A percentile compares a stretch with the other conserved stretches of the same genome.
phyloP scores from a whole-genome alignment of 176 grass and related monocot species.

The Rhynchospora tenuis region DNA sequence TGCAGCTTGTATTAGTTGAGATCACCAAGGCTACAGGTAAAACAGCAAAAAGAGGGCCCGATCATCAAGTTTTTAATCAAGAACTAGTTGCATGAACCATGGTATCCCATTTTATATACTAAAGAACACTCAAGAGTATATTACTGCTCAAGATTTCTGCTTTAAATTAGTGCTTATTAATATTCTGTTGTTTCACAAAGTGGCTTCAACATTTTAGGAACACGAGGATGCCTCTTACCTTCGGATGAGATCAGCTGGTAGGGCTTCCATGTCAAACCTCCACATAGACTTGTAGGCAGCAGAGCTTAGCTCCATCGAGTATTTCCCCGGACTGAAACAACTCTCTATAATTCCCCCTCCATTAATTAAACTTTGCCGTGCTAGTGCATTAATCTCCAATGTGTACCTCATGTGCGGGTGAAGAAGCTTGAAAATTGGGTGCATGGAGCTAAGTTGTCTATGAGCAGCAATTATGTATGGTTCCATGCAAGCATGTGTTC shows the following conservation, averaged over 20 bases:
- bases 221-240: slow-evolving; percentile 6
- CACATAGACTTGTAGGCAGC: slow-evolving; percentile 53
- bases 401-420: slow-evolving; percentile 93
- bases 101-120: background rate
- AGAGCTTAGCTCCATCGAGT: slow-evolving; percentile 59
- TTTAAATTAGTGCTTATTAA: background rate
- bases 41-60: background rate
- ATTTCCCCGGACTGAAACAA: slow-evolving; percentile 51
- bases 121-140: background rate
- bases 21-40: background rate
- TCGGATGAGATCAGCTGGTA: slow-evolving; percentile 62
- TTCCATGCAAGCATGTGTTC: slow-evolving; percentile 72
- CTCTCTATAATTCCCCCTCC: slow-evolving; percentile 69
- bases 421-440: slow-evolving; percentile 68
- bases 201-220: background rate
- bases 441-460: slow-evolving; percentile 76
- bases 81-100: background rate
- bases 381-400: slow-evolving; percentile 83
- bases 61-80: background rate
- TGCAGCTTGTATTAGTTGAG: background rate
- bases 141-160: background rate
- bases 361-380: slow-evolving; percentile 55
- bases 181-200: background rate
- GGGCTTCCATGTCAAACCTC: slow-evolving; percentile 75
- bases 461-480: slow-evolving; percentile 81